Conservation (phyloP, 2,329 filamentous ascomycete genomes). For the Aspergillus terreus region DNA sequence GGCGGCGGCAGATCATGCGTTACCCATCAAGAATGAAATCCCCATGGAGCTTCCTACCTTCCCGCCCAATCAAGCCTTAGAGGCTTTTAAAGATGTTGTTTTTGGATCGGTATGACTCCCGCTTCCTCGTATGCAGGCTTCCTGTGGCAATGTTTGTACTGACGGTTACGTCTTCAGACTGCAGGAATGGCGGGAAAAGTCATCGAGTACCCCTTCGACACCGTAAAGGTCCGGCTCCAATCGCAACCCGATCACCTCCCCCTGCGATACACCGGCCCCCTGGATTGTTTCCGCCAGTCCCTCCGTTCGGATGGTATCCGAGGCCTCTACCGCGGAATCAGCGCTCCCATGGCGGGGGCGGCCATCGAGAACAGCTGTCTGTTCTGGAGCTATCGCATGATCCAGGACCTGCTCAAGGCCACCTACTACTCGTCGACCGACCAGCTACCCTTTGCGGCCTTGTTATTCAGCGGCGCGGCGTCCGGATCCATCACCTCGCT, state of each 20-base stretch:
- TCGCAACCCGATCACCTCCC: conserved; percentile 86
- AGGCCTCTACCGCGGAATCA: conserved; percentile 88
- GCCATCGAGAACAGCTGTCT: conserved; percentile 88
- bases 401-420: conserved; percentile 61
- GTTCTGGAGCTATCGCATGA: conserved; percentile 82
- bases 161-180: conserved; percentile 44
- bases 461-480: conserved; percentile 78
- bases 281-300: conserved; percentile 92
- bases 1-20: conserved; percentile 36
- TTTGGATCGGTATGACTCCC: conserved; percentile 71
- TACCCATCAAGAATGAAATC: conserved; percentile 36
- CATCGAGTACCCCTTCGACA: conserved; percentile 98
- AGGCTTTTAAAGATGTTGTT: conserved; percentile 78
- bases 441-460: conserved; percentile 67
- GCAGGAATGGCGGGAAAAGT: conserved; percentile 90
- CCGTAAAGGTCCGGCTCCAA: conserved; percentile 93
- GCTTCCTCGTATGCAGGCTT: background rate
- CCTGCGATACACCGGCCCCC: conserved; percentile 74
- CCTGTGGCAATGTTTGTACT: background rate
- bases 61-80: conserved; percentile 49
- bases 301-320: conserved; percentile 72
- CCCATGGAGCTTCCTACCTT: conserved; percentile 39
- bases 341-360: conserved; percentile 82
- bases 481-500: conserved; percentile 87
- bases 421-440: conserved; percentile 54